Evolutionary conservation across 345 rosid species (phyloP), one percentile per base, ranked within the genome.

Genomic region (Citrus australasica): DNA sequence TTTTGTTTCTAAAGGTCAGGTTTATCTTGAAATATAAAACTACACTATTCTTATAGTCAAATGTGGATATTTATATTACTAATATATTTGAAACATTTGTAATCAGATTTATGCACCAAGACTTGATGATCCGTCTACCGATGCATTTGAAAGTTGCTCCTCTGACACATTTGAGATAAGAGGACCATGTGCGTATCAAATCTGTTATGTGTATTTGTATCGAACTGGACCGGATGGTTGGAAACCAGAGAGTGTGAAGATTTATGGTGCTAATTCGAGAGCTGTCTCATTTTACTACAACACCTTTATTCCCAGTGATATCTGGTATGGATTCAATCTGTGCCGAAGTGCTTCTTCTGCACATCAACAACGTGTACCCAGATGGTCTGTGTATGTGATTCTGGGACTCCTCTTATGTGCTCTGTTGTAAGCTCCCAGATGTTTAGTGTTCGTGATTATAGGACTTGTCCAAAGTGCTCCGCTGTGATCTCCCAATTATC

Each of bases 151-250:
- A 79, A 83, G 83, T 27, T 95, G 98, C 80, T 95, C 99, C 3
- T 81, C 92, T 0, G 97, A 95, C 58, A 93, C 95, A 0, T 95
- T 90, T 74, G 75, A 87, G 76, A 86, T 94, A 75, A 70, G 70
- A 5, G 98, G 99, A 67, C 98, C 95, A 0, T 95, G 99, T 64
- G 87, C 93, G 0, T 84, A 91, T 83, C 88, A 88, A 68, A 81
- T 95, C 33, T 95, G 99, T 82, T 95, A 90, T 61, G 83, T 88
- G 24, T 95, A 95, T 83, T 86, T 95, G 73, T 92, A 93, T 81
- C 82, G 98, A 81, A 84, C 84, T 5, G 97, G 98, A 61, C 88
- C 87, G 0, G 99, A 95, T 78, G 97, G 96, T 3, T 95, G 98
- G 97, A 91, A 85, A 79, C 99, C 98, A 0, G 87, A 79, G 53